These are phyloP conservation scores for Vaccinium corymbosum DNA, from an alignment of 148 eudicot genomes.

Conservation along the genomic window DNA sequence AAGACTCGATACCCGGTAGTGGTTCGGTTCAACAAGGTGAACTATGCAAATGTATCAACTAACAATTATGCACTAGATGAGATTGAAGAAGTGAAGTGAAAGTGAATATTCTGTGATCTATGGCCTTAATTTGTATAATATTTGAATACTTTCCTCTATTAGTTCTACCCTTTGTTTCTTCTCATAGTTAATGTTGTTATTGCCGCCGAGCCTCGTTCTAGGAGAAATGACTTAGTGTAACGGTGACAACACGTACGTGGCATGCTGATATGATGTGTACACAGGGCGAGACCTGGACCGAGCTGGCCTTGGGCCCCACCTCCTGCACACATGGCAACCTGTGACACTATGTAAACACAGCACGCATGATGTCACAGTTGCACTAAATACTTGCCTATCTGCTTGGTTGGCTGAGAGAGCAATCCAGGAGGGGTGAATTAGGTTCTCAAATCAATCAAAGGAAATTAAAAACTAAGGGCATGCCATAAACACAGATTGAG, in stretches of 20 bases:
- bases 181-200: not conserved
- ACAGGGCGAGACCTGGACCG: too few relatives aligned
- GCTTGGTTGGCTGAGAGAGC: not conserved
- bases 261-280: too few relatives aligned
- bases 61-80: conserved; percentile 23
- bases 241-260: too few relatives aligned
- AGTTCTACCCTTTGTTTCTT: not conserved
- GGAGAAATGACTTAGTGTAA: too few relatives aligned
- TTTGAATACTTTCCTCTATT: not conserved
- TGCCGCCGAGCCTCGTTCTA: not conserved
- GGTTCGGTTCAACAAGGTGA: conserved; percentile 19
- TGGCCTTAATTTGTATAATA: not conserved
- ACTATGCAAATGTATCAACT: conserved; percentile 18
- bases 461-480: not conserved
- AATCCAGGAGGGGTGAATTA: too few relatives aligned
- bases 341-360: too few relatives aligned
- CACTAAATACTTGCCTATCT: too few relatives aligned
- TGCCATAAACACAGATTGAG: too few relatives aligned
- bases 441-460: not conserved
- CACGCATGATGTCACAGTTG: too few relatives aligned
- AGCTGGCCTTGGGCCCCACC: too few relatives aligned
- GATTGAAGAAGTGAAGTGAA: conserved; percentile 20
- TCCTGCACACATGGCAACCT: too few relatives aligned
- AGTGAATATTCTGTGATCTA: not conserved
- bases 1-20: conserved; percentile 20